Evolutionary conservation across 768 basidiomycete species (phyloP), one percentile per base, ranked within the genome.

Genomic region (Crassisporium funariophilum): DNA sequence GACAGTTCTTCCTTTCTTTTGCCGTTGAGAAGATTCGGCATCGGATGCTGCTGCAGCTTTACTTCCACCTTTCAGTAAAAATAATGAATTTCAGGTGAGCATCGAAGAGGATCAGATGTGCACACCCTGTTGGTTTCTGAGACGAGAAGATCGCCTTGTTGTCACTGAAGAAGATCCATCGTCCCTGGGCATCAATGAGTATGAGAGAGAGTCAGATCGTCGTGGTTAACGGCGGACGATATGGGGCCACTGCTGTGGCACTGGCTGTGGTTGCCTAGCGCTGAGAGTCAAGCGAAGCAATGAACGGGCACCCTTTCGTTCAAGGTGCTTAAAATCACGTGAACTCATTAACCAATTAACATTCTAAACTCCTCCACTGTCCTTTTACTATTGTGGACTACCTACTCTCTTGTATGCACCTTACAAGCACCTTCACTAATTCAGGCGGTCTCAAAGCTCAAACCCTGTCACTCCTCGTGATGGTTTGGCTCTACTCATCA

Each of bases 61-160:
- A 23, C 46, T 58, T 25, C 60, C 50, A 52, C 50, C 50, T 19
- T 25, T 22, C 41, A 41, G 34, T 15, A 34, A 50, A 43, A 39
- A 37, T 17, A 22, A 45, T 17, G 36, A 12, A 35, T 24, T 16
- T n/a, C 20, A 21, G 23, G 44, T 50, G 43, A 42, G 31, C 12
- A 45, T 24, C 9, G 15, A 31, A 40, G 13, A 20, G n/a, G 41
- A 24, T 42, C 33, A 44, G 16, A 21, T n/a, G n/a, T n/a, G 36
- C 46, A 35, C 43, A 63, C 61, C 56, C 58, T 56, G 48, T 20
- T 57, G 59, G 50, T 60, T 57, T 47, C 51, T 67, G 34, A 71
- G 57, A 25, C 68, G 61, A 29, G 66, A 62, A 9, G 69, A 71
- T 1, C 66, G 63, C 22, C 58, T 57, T 16, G 48, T 53, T 33